Conservation (phyloP, 208 protist species). For the Leishmania lainsoni region DNA sequence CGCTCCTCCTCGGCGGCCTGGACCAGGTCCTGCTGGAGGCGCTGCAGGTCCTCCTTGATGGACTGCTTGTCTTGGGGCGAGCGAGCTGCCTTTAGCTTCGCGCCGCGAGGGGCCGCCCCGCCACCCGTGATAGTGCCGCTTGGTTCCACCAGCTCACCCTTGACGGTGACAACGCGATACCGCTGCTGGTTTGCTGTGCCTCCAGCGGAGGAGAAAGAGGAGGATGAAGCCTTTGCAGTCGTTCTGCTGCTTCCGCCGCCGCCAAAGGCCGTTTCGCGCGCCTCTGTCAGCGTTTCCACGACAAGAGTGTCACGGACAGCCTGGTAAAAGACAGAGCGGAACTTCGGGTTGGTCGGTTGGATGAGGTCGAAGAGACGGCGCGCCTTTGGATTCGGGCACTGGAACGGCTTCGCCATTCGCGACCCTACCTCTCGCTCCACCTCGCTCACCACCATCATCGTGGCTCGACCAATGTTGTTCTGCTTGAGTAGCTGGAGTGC, state of each 20-base stretch:
- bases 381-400: constrained; percentile 59
- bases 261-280: constrained; percentile 88
- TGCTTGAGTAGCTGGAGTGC: constrained; percentile 94
- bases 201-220: not conserved
- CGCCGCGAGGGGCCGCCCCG: constrained; percentile 86
- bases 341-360: constrained; percentile 85
- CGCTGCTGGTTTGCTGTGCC: constrained; percentile 30
- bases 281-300: constrained; percentile 89
- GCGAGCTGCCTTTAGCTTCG: constrained; percentile 79
- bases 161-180: constrained; percentile 96
- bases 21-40: constrained; percentile 75
- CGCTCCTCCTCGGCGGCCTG: constrained; percentile 75
- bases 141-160: constrained; percentile 97
- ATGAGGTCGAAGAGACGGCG: constrained; percentile 96
- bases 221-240: not conserved
- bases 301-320: constrained; percentile 98
- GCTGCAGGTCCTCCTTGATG: constrained; percentile 72
- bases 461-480: constrained; percentile 95
- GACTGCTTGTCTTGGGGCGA: constrained; percentile 79
- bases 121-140: constrained; percentile 99
- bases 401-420: constrained; percentile 55
- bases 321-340: constrained; percentile 95
- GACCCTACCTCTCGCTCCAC: constrained; percentile 68
- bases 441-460: constrained; percentile 98
- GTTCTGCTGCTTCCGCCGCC: constrained; percentile 10